Conservation (phyloP, 2,329 filamentous ascomycete species). For the Xylariaceae sp. region DNA sequence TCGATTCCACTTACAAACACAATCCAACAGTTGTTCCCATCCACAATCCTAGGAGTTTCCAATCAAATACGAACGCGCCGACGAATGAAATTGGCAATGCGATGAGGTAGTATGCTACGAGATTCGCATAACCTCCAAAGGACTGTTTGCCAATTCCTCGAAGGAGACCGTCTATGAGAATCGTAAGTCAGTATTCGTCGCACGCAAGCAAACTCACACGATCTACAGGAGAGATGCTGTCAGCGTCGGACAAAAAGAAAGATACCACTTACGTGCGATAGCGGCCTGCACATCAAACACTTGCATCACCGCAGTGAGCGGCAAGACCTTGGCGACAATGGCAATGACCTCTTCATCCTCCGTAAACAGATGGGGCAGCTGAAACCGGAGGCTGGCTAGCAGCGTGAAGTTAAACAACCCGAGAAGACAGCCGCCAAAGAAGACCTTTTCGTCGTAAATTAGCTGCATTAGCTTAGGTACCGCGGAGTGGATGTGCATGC, state of each 20-base stretch:
- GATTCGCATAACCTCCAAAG: slow-evolving; percentile 82
- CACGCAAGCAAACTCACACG: not conserved
- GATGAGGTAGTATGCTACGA: slow-evolving; percentile 80
- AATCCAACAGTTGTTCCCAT: slow-evolving; percentile 69
- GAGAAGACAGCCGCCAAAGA: slow-evolving; percentile 62
- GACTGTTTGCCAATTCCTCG: slow-evolving; percentile 84
- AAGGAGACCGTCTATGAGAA: slow-evolving; percentile 59
- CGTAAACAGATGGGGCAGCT: slow-evolving; percentile 76
- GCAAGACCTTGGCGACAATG: slow-evolving; percentile 65
- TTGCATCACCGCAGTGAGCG: slow-evolving; percentile 82
- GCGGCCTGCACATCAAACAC: slow-evolving; percentile 78
- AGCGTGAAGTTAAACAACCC: slow-evolving; percentile 73
- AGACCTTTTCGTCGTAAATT: slow-evolving; percentile 36
- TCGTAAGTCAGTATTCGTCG: not conserved
- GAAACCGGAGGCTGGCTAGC: slow-evolving; percentile 61
- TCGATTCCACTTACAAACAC: slow-evolving; percentile 43
- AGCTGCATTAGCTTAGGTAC: not conserved
- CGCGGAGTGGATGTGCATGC: not conserved
- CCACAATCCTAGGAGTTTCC: slow-evolving; percentile 80
- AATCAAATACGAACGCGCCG: slow-evolving; percentile 69
- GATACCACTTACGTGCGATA: slow-evolving; percentile 49
- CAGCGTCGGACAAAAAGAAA: too few species aligned
- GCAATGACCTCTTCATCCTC: slow-evolving; percentile 63
- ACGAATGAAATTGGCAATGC: slow-evolving; percentile 80
- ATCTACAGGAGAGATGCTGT: not conserved